Evolutionary conservation across 2,329 filamentous ascomycete genomes (phyloP), one percentile per base, ranked within the genome.

Genomic region (Sclerotinia sclerotiorum): DNA sequence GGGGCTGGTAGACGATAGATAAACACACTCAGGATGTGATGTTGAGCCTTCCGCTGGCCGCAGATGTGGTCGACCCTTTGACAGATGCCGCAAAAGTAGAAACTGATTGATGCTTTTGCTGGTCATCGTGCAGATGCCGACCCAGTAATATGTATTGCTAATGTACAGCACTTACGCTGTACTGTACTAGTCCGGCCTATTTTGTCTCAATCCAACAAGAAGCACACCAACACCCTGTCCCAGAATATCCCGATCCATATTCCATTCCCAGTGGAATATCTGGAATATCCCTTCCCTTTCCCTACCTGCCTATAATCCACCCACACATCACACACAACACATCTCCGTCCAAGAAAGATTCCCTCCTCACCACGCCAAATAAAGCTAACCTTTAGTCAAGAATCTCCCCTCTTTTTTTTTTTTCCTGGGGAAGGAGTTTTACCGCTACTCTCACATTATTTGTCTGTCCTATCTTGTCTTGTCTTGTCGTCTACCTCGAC

Each of bases 371-470:
- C 27, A 55, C 15, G 19, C 8, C 58, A 27, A 32, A 17, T 35
- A 21, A 24, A 61, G 24, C 4, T n/a, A 15, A 35, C 1, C 19
- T 5, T 8, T 3, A 42, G 10, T 27, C 24, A 21, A 49, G 19
- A 17, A 46, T 27, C 58, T 27, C 29, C 46, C n/a, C 46, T 51
- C 8, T 39, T 27, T 51, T 11, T 39, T 27, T 51, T 11, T 35
- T 62, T 62, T 62, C 46, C 29, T 62, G 58, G 58, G 58, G 58
- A 62, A 62, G 58, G 21, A 39, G 8, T 51, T 8, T 8, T 51
- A 62, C 58, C 58, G 58, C 46, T 62, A 51, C 58, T 62, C 58
- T 62, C n/a, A 61, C 13, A 24, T 61, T 13, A 24, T 61, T 62
- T 35, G 21, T 49, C 55, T 54, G 35, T 10, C 10, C 11, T 39